Evolutionary conservation across 805 yeast genomes (phyloP), one percentile per base, ranked within the genome.

Genomic region (Saccharomycopsis schoenii): DNA sequence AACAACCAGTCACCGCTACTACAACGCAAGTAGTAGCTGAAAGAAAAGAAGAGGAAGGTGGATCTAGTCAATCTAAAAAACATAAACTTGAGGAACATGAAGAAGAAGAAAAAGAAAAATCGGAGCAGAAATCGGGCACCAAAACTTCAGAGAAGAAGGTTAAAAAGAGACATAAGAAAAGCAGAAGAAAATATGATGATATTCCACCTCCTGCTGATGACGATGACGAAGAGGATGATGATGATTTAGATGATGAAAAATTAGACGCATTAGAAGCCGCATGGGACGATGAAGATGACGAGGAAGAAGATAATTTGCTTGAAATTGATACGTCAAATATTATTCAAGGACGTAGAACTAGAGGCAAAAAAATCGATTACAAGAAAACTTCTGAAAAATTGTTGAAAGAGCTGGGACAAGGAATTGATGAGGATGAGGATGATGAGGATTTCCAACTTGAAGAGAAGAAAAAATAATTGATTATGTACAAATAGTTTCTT

Each of bases 351-450:
- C 80, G 96, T 74, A 88, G 97, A 77, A 91, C 97, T 8, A 82
- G 97, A 67, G 96, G 97, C 15, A 87, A 85, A 69, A 87, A 86
- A 19, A 86, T 92, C 67, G 97, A 91, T 73, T 91, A 87, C 72
- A 78, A 83, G 61, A 86, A 88, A 73, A 90, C 96, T 15, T 88
- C 90, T 21, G 87, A 83, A 66, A 82, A 88, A 69, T 73, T 89
- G 67, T 83, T 81, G 59, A 75, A 74, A 61, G 76, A 75, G 50
- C 74, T 11, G 73, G 70, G 34, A 71, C 68, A 14, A 80, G 75
- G 69, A 9, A 76, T 72, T 17, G 77, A 72, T 6, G 77, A 72
- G 8, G 79, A 74, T 40, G 82, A 78, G 1, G 85, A 79, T 34
- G 79, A 77, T 58, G 80, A 71, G 17, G 85, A 83, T 63, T 82